These are phyloP conservation scores for Malus hybrid DNA, from an alignment of 331 rosid genomes.

Conservation along the genomic window DNA sequence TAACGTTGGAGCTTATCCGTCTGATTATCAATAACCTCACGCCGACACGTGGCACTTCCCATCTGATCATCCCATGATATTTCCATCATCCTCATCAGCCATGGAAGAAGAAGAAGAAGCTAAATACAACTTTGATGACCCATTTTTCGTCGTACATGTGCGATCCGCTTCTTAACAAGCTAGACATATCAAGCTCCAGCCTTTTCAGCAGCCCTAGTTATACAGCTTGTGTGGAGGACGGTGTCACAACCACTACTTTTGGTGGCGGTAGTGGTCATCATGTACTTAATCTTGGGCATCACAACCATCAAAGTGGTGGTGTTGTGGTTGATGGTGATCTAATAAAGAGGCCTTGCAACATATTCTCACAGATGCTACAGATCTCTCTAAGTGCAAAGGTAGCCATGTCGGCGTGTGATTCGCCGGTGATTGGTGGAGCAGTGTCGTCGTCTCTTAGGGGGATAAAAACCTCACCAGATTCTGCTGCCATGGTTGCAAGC, in stretches of 20 bases:
- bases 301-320: not conserved
- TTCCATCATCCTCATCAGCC: conserved; percentile 14
- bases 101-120: conserved; percentile 28
- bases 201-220: conserved; percentile 8
- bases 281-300: not conserved
- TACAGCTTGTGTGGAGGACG: not conserved
- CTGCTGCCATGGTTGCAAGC: no score
- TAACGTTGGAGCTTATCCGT: not conserved
- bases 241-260: not conserved
- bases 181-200: conserved; percentile 11
- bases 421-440: conserved; percentile 14
- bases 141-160: conserved; percentile 52
- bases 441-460: conserved; percentile 25
- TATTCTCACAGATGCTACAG: conserved; percentile 87
- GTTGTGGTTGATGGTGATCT: not conserved
- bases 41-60: conserved; percentile 29
- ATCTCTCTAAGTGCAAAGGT: conserved; percentile 58
- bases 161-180: conserved; percentile 67
- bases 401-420: conserved; percentile 19
- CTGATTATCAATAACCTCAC: not conserved
- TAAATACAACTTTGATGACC: conserved; percentile 49
- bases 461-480: conserved; percentile 11
- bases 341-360: conserved; percentile 34
- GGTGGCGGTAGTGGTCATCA: not conserved
- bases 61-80: conserved; percentile 30